These are phyloP conservation scores for Candida palmyrensis DNA, from an alignment of 805 yeast species.

Conservation along the genomic window DNA sequence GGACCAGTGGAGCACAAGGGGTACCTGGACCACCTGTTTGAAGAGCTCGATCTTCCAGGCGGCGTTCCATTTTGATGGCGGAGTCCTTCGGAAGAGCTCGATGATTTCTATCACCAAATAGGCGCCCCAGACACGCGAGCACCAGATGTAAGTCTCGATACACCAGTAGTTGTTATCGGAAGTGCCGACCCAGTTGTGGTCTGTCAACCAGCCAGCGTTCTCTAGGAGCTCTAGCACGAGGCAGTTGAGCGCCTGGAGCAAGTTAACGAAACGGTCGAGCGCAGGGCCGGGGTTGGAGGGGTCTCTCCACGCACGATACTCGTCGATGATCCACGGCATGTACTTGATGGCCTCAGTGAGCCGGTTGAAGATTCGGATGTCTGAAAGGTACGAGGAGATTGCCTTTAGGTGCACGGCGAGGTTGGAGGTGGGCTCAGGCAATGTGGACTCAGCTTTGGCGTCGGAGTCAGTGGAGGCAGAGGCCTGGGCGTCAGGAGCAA, in stretches of 20 bases:
- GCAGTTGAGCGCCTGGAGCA: conserved; percentile 36
- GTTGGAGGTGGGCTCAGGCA: conserved; percentile 9
- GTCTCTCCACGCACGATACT: conserved; percentile 22
- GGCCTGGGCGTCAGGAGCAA: neutral
- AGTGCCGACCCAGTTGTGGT: conserved; percentile 42
- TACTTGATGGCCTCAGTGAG: conserved; percentile 37
- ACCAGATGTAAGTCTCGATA: conserved; percentile 39
- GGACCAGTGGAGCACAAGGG: conserved; percentile 42
- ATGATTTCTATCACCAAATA: conserved; percentile 34
- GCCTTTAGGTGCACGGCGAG: conserved; percentile 32
- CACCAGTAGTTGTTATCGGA: conserved; percentile 37
- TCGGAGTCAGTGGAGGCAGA: neutral
- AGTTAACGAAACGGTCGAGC: conserved; percentile 28
- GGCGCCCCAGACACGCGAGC: conserved; percentile 41
- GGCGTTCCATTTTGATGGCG: conserved; percentile 28
- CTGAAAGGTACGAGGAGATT: conserved; percentile 33
- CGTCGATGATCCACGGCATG: conserved; percentile 42
- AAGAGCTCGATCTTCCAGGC: conserved; percentile 32
- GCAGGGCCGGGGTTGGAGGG: conserved; percentile 21
- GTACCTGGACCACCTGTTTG: conserved; percentile 34
- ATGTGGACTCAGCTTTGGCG: conserved; percentile 8
- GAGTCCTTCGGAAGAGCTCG: conserved; percentile 37
- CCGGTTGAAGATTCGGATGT: conserved; percentile 38
- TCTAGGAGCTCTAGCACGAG: conserved; percentile 35
- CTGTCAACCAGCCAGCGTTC: conserved; percentile 42